Evolutionary conservation across 2,329 filamentous ascomycete genomes (phyloP).

Genomic region (Fusarium floridanum): DNA sequence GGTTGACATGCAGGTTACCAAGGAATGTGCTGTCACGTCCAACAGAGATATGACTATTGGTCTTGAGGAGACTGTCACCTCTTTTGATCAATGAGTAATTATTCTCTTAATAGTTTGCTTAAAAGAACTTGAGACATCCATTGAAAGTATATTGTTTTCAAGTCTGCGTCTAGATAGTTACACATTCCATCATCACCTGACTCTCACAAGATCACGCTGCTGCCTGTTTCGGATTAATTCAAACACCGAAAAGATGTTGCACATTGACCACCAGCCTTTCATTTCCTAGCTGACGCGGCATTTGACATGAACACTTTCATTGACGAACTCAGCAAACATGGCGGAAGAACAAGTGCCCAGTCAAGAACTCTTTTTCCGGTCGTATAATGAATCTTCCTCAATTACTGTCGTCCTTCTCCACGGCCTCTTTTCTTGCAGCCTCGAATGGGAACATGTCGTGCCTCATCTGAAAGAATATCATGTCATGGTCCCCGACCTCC

Average conservation of each 20-base stretch:
- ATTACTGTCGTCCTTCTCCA: background rate
- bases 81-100: background rate
- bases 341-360: background rate
- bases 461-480: background rate
- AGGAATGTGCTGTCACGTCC: too few species aligned
- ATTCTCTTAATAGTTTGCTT: background rate
- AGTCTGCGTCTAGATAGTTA: background rate
- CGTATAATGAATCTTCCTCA: background rate
- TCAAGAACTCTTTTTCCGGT: background rate
- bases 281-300: background rate
- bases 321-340: background rate
- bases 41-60: background rate
- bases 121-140: background rate
- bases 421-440: slow-evolving; percentile 1
- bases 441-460: background rate
- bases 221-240: slow-evolving; percentile 2
- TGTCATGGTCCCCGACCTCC: background rate
- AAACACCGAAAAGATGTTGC: background rate
- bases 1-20: background rate
- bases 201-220: background rate
- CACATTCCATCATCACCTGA: slow-evolving; percentile 2
- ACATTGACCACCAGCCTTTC: background rate
- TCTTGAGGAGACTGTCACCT: background rate
- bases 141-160: background rate
- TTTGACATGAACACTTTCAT: background rate